phyloP scores from a whole-genome alignment of 306 rosid genomes.

The Castanea mollissima region DNA sequence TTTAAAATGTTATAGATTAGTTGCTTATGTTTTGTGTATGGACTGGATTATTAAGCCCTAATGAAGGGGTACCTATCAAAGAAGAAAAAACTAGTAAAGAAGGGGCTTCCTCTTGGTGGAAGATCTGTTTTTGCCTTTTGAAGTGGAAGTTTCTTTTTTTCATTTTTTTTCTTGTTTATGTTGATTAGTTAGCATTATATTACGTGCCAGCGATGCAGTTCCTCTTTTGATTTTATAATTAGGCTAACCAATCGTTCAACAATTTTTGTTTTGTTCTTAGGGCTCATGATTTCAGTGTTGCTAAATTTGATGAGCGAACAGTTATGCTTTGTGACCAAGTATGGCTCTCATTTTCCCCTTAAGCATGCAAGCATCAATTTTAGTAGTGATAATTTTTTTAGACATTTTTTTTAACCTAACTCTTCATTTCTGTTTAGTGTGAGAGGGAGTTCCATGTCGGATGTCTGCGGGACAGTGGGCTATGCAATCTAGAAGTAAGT shows the following conservation, averaged over 20 bases:
- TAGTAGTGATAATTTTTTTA: not conserved
- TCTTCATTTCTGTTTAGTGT: slow-evolving; percentile 56
- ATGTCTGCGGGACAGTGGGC: slow-evolving; percentile 77
- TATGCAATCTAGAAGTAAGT: slow-evolving; percentile 83
- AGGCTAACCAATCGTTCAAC: not conserved
- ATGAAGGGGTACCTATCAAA: not conserved
- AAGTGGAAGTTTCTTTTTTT: not conserved
- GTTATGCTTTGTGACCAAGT: slow-evolving; percentile 97
- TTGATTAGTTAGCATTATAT: not conserved
- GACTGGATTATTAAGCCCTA: not conserved
- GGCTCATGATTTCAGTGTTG: slow-evolving; percentile 87
- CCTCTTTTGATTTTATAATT: not conserved
- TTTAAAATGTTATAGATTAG: not conserved
- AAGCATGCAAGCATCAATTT: not conserved
- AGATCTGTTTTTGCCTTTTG: not conserved
- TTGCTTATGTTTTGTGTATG: not conserved
- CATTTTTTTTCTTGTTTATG: no score
- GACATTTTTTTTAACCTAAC: slow-evolving; percentile 1
- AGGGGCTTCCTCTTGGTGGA: not conserved
- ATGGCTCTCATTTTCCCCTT: slow-evolving; percentile 20
- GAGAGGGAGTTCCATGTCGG: slow-evolving; percentile 99
- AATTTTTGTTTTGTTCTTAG: slow-evolving; percentile 31
- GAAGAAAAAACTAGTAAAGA: not conserved
- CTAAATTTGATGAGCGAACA: slow-evolving; percentile 86
- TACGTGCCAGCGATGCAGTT: not conserved